A percentile compares a stretch with the other conserved stretches of the same genome.
These are phyloP conservation scores for Coemansia guatemalensis DNA, from an alignment of 192 early-diverging fungal species.

Conservation along the genomic window DNA sequence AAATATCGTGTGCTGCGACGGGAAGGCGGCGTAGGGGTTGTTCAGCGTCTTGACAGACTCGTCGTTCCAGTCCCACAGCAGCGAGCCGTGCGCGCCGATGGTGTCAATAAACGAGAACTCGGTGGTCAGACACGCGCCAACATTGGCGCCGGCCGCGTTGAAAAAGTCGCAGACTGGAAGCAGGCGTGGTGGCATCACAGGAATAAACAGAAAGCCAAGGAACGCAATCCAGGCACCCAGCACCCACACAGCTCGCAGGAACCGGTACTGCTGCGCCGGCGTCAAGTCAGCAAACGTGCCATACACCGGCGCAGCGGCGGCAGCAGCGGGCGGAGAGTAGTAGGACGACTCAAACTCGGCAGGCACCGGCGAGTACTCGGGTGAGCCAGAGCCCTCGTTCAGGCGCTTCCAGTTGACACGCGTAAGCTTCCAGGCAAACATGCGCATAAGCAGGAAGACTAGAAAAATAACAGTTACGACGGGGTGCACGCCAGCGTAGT, in stretches of 20 bases:
- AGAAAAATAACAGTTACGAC: conserved; percentile 49
- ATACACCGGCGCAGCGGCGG: conserved; percentile 21
- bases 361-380: conserved; percentile 33
- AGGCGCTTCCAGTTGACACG: conserved; percentile 55
- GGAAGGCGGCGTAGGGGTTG: conserved; percentile 56
- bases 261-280: conserved; percentile 55
- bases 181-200: conserved; percentile 55
- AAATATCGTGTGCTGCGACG: conserved; percentile 54
- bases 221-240: conserved; percentile 52
- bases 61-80: conserved; percentile 57
- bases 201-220: conserved; percentile 52
- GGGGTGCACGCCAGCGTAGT: conserved; percentile 53
- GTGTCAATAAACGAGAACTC: conserved; percentile 51
- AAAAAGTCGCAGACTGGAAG: conserved; percentile 54
- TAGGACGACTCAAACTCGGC: neutral
- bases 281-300: conserved; percentile 43
- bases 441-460: conserved; percentile 50
- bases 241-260: conserved; percentile 53
- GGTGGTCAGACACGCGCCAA: conserved; percentile 49
- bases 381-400: conserved; percentile 30
- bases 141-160: conserved; percentile 47
- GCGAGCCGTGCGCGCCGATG: conserved; percentile 50
- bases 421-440: conserved; percentile 54
- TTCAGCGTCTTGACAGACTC: conserved; percentile 55
- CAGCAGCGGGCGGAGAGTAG: conserved; percentile 15